Evolutionary conservation across 2,329 filamentous ascomycete genomes (phyloP), one percentile per base, ranked within the genome.

Genomic region (Claviceps paspali): DNA sequence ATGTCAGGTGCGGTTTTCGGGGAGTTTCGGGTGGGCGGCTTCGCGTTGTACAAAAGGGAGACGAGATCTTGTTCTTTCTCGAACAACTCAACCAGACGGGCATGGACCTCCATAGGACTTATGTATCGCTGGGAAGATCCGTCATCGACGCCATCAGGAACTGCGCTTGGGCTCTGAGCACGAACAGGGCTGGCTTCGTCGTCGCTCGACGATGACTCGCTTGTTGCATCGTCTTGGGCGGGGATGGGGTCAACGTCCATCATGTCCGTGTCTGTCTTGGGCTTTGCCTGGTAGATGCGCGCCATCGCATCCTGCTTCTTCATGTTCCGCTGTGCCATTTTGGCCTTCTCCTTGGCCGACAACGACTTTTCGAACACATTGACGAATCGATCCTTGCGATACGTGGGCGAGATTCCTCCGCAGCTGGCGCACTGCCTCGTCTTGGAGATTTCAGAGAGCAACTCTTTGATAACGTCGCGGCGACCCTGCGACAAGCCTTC

Each of bases 351-450:
- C 56, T 92, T 93, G 33, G 69, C 60, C 33, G 69, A 73, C 39
- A 95, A 62, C 2, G 81, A 67, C 52, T 82, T 91, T 53, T 88
- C 79, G 57, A 96, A 98, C 38, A 98, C 86, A 59, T 96, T 98
- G 52, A 87, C 81, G 50, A 77, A 91, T 30, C 81, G 73, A 51
- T 98, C 88, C 56, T 93, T 95, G 48, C 88, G 78, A 59, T 84
- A 96, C 2, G 68, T 67, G 9, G 86, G 87, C 11, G 82, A 87
- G 43, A 91, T 74, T 21, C 81, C 82, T 35, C 64, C 61, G 47
- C 73, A 79, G 38, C 61, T 67, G 32, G 64, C 65, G 60, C 91
- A 98, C 50, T 72, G 73, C 49, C 77, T 80, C 33, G 70, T 67
- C 47, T 70, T 73, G 33, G 72, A 73, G 38, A 95, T 79, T 21